Base-by-base conservation (phyloP, 1,139 yeast species). In the Magnusiomyces suaveolens region DNA sequence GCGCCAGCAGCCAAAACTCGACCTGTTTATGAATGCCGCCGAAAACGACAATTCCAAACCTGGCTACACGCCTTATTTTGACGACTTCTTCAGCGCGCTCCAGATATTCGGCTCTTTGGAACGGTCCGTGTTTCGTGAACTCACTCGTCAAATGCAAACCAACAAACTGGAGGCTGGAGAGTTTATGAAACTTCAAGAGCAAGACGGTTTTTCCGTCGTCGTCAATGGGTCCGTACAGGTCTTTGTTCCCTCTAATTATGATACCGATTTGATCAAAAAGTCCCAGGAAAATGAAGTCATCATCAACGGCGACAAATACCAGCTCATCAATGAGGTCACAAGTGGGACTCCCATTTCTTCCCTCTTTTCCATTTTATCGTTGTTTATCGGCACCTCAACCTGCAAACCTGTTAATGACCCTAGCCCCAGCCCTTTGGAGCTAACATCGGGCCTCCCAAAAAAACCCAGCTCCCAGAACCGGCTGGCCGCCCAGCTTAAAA, bases 71-170 rank as follows among this genome's bases (percentile, higher is more conserved):
- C 77, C 81, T 29, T 90, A 89, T 65, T 72, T 92, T 56, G 97
- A 92, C 66, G 96, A 90, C 57, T 92, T 92, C 63, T 72, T 92
- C 51, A 79, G 87, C 55, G 97, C 97, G 0, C 87, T 92, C 60
- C 89, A 88, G 69, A 87, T 92, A 21, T 92, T 92, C 72, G 98
- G 98, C 1, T 90, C 90, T 67, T 73, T 92, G 54, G 98, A 92
- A 62, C 78, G 84, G 56, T 85, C 87, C 1, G 97, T 92, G 1
- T 90, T 92, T 67, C 95, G 90, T 65, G 97, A 90, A 64, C 75
- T 92, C 61, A 90, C 97, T 3, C 84, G 87, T 64, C 87, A 86
- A 58, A 87, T 92, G 90, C 86, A 87, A 52, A 92, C 97, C 1
- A 90, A 88, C 65, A 85, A 87, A 60, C 69, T 92, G 48, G 82